Conservation (phyloP, 2,329 filamentous ascomycete species). For the Pleoardoris graminearum region DNA sequence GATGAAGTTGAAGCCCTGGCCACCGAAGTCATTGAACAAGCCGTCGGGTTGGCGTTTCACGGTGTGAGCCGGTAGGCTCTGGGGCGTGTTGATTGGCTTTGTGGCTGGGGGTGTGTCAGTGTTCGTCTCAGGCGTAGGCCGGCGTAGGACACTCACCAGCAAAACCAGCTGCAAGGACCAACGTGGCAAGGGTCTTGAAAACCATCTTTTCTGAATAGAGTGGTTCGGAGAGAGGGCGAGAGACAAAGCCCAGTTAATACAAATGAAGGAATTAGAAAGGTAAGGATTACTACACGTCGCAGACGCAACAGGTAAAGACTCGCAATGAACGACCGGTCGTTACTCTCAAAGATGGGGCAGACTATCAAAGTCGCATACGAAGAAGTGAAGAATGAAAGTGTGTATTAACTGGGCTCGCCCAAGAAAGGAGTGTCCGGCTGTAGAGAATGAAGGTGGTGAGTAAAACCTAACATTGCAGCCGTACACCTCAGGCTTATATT, state of each 20-base stretch:
- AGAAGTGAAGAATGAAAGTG: slow-evolving; percentile 10
- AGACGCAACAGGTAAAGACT: slow-evolving; percentile 26
- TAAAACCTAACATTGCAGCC: slow-evolving; percentile 14
- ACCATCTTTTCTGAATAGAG: slow-evolving; percentile 28
- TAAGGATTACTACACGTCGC: slow-evolving; percentile 33
- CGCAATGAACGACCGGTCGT: slow-evolving; percentile 21
- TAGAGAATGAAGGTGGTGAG: slow-evolving; percentile 17
- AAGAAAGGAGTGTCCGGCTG: slow-evolving; percentile 16
- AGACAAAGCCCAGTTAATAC: slow-evolving; percentile 24
- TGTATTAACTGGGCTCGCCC: slow-evolving; percentile 31
- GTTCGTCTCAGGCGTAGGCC: not conserved
- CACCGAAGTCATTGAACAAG: slow-evolving; percentile 23
- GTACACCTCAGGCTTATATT: slow-evolving; percentile 35
- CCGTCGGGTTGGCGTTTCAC: slow-evolving; percentile 22
- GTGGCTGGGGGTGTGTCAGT: slow-evolving; percentile 26
- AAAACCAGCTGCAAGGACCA: slow-evolving; percentile 40
- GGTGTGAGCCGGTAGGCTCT: slow-evolving; percentile 16
- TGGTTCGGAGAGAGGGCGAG: slow-evolving; percentile 2
- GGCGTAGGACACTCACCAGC: slow-evolving; percentile 34
- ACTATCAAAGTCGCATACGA: slow-evolving; percentile 42
- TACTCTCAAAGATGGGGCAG: slow-evolving; percentile 18
- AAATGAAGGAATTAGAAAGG: slow-evolving; percentile 28
- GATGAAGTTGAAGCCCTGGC: slow-evolving; percentile 35
- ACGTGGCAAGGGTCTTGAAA: slow-evolving; percentile 28
- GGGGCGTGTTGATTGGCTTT: slow-evolving; percentile 29